Evolutionary conservation across 1,284 basidiomycete genomes (phyloP), one percentile per base, ranked within the genome.

Genomic region (Cronartium quercuum): DNA sequence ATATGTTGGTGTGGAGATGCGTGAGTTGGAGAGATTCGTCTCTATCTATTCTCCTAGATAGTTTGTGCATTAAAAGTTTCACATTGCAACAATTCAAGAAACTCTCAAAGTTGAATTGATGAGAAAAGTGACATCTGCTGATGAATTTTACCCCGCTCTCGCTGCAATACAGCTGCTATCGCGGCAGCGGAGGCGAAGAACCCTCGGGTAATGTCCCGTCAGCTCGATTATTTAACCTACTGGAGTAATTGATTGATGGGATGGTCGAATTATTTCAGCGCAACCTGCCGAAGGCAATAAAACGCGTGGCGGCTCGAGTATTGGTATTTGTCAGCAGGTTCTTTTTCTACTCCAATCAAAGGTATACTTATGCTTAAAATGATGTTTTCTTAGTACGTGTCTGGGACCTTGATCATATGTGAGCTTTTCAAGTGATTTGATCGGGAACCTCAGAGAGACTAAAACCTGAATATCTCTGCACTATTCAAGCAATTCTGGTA

Each of bases 281-380:
- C 47, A 75, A 75, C 66, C 67, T 75, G 55, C 73, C 73, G n/a
- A 61, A 66, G 38, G 66, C 73, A 24, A 68, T 75, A n/a, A 75
- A 75, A 58, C 38, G 66, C n/a, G 73, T 75, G 40, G 73, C 73
- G 1, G 73, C 51, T 58, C 61, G 73, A 63, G 66, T 75, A 40
- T 21, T 75, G 41, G 57, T 64, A 61, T 75, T 75, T 58, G 73
- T 74, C 41, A 66, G 34, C 9, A 7, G 13, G 4, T 40, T 58
- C 10, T 44, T 24, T 29, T 3, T 66, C 29, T 44, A 13, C 21
- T 47, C 18, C 44, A 44, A 2, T 34, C 40, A 42, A 0, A 12
- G 44, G 18, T 40, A 51, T 6, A 13, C 29, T 29, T 18, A 37
- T 21, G n/a, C 58, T 75, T 7, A 67, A 37, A 15, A 37, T 61